Percentiles rank a stretch among this genome's conserved stretches.
phyloP scores from a whole-genome alignment of 2,329 filamentous ascomycete species.

The Fusarium sp. region DNA sequence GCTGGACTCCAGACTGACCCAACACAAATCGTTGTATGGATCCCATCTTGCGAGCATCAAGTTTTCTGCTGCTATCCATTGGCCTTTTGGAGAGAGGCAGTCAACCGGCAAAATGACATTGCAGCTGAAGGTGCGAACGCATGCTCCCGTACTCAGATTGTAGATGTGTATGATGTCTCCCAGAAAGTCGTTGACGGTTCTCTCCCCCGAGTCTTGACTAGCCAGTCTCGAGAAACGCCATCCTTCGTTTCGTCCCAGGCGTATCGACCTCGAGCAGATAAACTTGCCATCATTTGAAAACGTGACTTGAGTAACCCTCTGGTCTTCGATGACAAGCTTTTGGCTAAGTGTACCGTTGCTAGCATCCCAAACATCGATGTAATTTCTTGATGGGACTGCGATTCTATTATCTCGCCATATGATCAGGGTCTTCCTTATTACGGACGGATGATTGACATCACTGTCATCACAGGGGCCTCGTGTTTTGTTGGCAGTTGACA shows the following conservation, averaged over 20 bases:
- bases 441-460: background rate
- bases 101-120: too few species aligned
- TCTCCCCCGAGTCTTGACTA: too few species aligned
- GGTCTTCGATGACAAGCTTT: accelerated
- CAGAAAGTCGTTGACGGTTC: too few species aligned
- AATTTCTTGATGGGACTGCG: too few species aligned
- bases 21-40: accelerated
- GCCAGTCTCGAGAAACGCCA: too few species aligned
- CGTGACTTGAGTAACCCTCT: too few species aligned
- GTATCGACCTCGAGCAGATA: background rate
- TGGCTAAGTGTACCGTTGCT: background rate
- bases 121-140: too few species aligned
- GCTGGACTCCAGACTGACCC: background rate
- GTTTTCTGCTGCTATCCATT: background rate
- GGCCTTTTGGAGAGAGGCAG: background rate
- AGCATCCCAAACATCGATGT: too few species aligned
- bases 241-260: too few species aligned
- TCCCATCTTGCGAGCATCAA: background rate
- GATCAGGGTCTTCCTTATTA: background rate
- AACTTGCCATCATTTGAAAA: background rate
- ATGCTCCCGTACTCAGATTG: too few species aligned
- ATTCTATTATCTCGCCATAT: too few species aligned
- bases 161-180: too few species aligned
- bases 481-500: background rate
- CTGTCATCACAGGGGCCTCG: background rate